Evolutionary conservation across 768 basidiomycete genomes (phyloP), one percentile per base, ranked within the genome.

Genomic region (Pleurotus platypus): DNA sequence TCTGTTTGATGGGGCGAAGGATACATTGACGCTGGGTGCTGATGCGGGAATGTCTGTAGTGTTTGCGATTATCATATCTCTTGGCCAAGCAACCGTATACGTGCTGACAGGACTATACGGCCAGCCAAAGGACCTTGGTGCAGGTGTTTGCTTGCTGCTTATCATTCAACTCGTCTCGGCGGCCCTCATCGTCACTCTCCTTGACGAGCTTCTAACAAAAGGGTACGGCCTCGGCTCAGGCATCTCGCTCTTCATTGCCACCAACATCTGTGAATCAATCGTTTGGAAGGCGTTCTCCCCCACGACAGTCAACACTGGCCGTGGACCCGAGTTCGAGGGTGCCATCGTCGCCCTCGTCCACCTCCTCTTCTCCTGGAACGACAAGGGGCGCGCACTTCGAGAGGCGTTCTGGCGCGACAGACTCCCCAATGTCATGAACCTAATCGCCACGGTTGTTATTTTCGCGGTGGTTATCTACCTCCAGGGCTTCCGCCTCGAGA

Each of bases 221-320:
- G 97, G 96, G 40, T 98, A 99, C 72, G 96, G 97, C 69, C 92
- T 98, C 61, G 97, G 97, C 58, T 95, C 93, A 3, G 97, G 97
- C 61, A 98, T 99, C 73, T 95, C 94, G 57, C 88, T 98, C 57
- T 98, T 98, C 83, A 97, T 98, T 65, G 97, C 96, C 3, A 98
- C 97, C 78, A 99, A 98, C 81, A 98, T 99, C 65, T 98, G 96
- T 73, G 97, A 99, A 73, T 92, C 90, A 60, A 98, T 98, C 76
- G 86, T 98, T 69, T 99, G 96, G 96, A 99, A 99, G 69, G 97
- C 96, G 1, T 98, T 99, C 77, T 95, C 93, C 1, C 97, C 97
- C 8, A 98, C 94, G 16, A 98, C 97, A 46, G 75, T 98, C 75
- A 98, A 98, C 83, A 98, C 94, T 26, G 97, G 96, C 39, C 91